Evolutionary conservation across 2,329 filamentous ascomycete species (phyloP), one percentile per base, ranked within the genome.

Genomic region (Botrytis deweyae): DNA sequence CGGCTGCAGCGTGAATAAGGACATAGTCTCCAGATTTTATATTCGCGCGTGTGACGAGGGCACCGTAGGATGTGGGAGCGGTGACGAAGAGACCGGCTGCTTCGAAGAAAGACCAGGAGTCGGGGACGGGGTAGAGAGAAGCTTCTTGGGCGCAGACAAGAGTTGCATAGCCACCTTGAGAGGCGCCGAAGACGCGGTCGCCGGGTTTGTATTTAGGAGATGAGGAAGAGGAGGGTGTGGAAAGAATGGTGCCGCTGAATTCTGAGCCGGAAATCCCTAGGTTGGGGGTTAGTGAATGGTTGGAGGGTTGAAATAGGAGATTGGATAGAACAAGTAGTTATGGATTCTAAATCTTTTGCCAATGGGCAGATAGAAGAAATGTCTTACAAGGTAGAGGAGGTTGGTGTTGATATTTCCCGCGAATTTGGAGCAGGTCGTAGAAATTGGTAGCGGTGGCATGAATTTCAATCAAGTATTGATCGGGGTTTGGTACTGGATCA

Each of bases 381-480:
- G 7, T 7, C 70, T 49, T 68, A 72, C 95, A 97, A 46, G 95
- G 95, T 67, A 98, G 90, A 25, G 75, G 90, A 0, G 94, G 94
- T 80, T 98, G 95, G 81, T 93, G 88, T 81, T 98, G 95, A 84
- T 98, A 98, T 88, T 97, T 97, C 73, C 95, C 95, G 80, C 94
- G 92, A 80, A 98, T 94, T 81, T 98, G 95, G 72, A 98, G 89
- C 74, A 97, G 92, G 82, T 98, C 95, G 86, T 98, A 98, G 88
- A 98, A 98, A 85, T 98, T 98, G 80, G 93, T 93, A 33, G 94
- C 95, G 0, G 92, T 88, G 65, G 95, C 93, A 83, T 94, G 93
- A 79, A 98, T 92, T 80, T 91, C 88, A 81, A 98, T 92, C 76
- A 97, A 87, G 82, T 98, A 98, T 84, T 97, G 90, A 80, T 92